Base-by-base conservation (phyloP, 768 basidiomycete genomes). In the Kwoniella sp. region DNA sequence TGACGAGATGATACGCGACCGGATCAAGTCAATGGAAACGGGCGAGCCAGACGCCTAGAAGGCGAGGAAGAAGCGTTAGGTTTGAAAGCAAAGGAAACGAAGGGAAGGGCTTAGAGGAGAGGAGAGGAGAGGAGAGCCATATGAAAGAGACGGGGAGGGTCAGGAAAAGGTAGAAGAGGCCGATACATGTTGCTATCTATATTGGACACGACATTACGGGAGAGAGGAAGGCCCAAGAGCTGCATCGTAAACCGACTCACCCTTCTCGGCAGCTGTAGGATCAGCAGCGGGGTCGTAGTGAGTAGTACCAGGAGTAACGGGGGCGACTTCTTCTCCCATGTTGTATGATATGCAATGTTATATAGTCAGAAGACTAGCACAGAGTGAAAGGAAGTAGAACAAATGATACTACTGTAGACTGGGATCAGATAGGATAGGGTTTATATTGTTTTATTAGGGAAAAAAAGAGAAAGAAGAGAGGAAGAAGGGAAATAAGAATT, bases 241-340 rank as follows among this genome's bases (percentile, higher is more conserved):
- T n/a, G n/a, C n/a, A n/a, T n/a, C n/a, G n/a, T 54, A 23, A 22
- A 23, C 25, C n/a, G 23, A 60, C 58, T 15, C 13, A 60, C 58
- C 58, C 26, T 60, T 60, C 58, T 60, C 58, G 30, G 58, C 37
- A 28, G 58, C 29, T 22, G 55, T 29, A 0, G 56, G 38, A 59
- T 47, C 47, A 60, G 30, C 25, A 37, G 50, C 29, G 25, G 58
- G 58, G 23, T 60, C 58, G 47, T 51, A 17, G 11, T 45, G 41
- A 45, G 41, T 23, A 22, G 58, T 51, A 34, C 34, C 48, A 31
- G 58, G 37, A 12, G 41, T 51, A 2, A 48, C 48, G 12, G 50
- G 50, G 31, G 29, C 52, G 15, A 60, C 38, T 34, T 29, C 51
- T 3, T 45, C 15, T 45, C 4, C 41, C 41, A 45, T 45, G 5